Percentiles rank a stretch among this genome's conserved stretches.
These are phyloP conservation scores for Hygrophorus russula DNA, from an alignment of 768 basidiomycete species.

Conservation along the genomic window DNA sequence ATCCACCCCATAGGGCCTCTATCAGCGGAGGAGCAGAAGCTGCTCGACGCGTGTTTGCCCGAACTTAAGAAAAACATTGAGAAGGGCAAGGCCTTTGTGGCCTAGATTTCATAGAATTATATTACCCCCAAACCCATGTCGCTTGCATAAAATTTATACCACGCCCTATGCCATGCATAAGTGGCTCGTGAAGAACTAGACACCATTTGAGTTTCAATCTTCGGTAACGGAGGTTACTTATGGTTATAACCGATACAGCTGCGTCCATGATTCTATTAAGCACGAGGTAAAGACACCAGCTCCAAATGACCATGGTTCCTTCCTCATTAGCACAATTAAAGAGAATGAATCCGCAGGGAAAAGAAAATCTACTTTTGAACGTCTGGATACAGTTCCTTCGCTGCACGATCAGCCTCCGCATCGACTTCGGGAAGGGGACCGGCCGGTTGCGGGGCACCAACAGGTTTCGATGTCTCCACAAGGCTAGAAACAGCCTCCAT, in stretches of 20 bases:
- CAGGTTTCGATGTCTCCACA: background rate
- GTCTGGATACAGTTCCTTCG: slow-evolving; percentile 42
- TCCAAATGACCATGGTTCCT: too few species aligned
- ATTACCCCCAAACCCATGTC: background rate
- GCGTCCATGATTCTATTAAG: too few species aligned
- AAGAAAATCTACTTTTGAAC: slow-evolving; percentile 16
- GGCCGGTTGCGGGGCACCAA: slow-evolving; percentile 12
- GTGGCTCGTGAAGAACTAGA: too few species aligned
- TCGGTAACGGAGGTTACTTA: too few species aligned
- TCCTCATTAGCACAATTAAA: too few species aligned
- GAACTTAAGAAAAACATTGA: slow-evolving; percentile 97
- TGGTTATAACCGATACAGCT: too few species aligned
- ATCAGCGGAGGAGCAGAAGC: slow-evolving; percentile 72
- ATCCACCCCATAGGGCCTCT: slow-evolving; percentile 79
- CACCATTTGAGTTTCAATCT: too few species aligned
- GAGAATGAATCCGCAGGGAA: background rate
- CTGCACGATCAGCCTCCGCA: slow-evolving; percentile 38
- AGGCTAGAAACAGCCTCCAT: background rate
- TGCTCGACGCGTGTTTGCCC: slow-evolving; percentile 80
- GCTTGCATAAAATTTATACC: background rate
- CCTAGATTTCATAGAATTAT: background rate
- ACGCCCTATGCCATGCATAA: too few species aligned
- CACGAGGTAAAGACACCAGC: too few species aligned
- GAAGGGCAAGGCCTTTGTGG: slow-evolving; percentile 77
- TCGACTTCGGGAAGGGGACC: slow-evolving; percentile 40